Conservation (phyloP, 2,329 filamentous ascomycete genomes). For the Scortechinia acanthostroma region DNA sequence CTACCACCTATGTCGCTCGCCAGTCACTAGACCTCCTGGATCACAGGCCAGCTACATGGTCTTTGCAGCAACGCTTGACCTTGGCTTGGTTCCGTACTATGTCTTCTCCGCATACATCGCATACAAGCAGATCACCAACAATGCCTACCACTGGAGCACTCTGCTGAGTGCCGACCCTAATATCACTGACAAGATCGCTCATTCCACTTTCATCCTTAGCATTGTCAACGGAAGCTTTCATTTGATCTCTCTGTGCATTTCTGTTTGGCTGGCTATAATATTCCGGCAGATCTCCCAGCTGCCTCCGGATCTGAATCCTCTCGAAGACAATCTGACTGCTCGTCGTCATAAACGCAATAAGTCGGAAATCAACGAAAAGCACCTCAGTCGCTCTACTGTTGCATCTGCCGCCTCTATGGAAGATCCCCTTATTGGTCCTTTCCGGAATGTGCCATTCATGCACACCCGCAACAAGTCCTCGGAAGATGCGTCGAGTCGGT, state of each 20-base stretch:
- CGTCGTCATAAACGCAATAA: neutral
- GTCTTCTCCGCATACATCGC: neutral
- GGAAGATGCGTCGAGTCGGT: neutral
- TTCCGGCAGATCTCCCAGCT: neutral
- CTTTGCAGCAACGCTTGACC: neutral
- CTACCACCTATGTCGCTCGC: neutral
- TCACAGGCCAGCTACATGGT: neutral
- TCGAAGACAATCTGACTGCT: constrained; percentile 1
- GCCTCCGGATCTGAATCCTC: neutral
- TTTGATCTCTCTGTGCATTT: neutral
- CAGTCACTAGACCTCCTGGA: neutral
- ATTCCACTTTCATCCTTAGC: neutral
- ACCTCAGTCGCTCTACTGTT: neutral
- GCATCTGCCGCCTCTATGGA: neutral
- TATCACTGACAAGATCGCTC: neutral
- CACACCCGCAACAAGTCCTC: neutral
- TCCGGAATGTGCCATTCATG: constrained; percentile 1
- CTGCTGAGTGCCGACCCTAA: neutral
- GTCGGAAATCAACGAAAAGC: neutral
- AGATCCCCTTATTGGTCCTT: neutral
- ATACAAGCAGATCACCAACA: neutral
- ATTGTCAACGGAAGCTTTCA: neutral
- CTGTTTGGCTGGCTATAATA: neutral
- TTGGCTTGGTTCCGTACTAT: neutral
- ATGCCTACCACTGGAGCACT: neutral